Conservation (phyloP, 306 rosid species). For the Leucaena leucocephala region DNA sequence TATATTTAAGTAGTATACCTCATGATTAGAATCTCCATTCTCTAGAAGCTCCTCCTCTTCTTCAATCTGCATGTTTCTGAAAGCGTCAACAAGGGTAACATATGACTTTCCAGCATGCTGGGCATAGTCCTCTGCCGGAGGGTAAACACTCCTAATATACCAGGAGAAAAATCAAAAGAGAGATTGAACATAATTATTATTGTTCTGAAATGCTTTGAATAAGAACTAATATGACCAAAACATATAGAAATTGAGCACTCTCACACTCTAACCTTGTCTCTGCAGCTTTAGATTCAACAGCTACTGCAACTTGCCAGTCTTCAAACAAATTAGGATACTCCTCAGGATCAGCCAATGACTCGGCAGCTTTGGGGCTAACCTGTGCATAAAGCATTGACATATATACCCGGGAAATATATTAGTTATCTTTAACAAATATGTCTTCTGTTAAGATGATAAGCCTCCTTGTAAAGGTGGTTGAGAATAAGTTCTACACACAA, state of each 20-base stretch:
- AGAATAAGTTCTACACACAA: constrained; percentile 12
- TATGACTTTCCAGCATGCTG: constrained; percentile 66
- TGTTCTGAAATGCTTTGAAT: constrained; percentile 15
- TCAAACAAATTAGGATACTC: constrained; percentile 95
- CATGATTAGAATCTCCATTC: constrained; percentile 77
- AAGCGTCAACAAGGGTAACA: constrained; percentile 83
- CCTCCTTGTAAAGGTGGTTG: constrained; percentile 9
- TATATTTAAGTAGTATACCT: constrained; percentile 52
- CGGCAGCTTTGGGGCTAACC: constrained; percentile 98
- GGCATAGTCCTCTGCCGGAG: constrained; percentile 73
- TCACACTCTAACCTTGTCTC: constrained; percentile 62
- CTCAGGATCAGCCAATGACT: constrained; percentile 96
- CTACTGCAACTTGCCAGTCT: constrained; percentile 96
- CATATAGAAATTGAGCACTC: constrained; percentile 21
- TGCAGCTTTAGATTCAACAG: constrained; percentile 77
- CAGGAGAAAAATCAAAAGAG: background rate
- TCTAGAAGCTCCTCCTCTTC: constrained; percentile 74
- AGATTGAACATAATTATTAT: constrained; percentile 28
- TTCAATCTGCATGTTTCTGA: constrained; percentile 71
- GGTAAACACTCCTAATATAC: constrained; percentile 66
- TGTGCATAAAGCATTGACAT: constrained; percentile 28
- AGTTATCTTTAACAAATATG: constrained; percentile 4
- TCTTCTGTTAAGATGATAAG: constrained; percentile 19
- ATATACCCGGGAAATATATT: constrained; percentile 1
- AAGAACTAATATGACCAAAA: constrained; percentile 11